Conservation (phyloP, 2,329 filamentous ascomycete species). For the Verticillium albo-atrum region DNA sequence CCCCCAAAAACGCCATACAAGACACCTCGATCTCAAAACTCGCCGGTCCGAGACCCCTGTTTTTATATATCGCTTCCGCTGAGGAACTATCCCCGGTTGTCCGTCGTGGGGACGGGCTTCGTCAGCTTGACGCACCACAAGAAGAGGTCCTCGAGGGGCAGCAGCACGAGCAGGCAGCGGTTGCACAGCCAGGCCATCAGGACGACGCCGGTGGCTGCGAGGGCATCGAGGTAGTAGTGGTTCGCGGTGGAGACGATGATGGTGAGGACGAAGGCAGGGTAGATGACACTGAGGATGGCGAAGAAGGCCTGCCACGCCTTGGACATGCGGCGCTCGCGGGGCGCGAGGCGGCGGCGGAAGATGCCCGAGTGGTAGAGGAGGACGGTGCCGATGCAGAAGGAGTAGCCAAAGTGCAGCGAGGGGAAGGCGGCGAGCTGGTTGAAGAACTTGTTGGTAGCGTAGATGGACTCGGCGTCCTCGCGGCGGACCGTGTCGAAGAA, state of each 20-base stretch:
- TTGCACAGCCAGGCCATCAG: constrained; percentile 52
- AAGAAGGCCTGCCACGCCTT: constrained; percentile 22
- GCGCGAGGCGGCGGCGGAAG: constrained; percentile 25
- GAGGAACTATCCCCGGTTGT: constrained; percentile 8
- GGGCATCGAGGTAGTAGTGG: constrained; percentile 61
- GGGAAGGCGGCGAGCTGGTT: constrained; percentile 57
- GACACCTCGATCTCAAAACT: background rate
- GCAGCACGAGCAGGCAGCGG: constrained; percentile 50
- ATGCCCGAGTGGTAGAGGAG: constrained; percentile 48
- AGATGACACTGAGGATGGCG: constrained; percentile 38
- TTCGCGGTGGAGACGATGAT: constrained; percentile 60
- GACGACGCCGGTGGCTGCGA: constrained; percentile 59
- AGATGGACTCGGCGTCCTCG: constrained; percentile 51
- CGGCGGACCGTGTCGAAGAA: constrained; percentile 59
- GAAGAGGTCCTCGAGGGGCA: constrained; percentile 62
- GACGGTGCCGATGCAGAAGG: constrained; percentile 49
- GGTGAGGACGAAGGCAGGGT: constrained; percentile 48
- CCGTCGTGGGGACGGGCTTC: constrained; percentile 54
- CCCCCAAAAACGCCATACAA: background rate
- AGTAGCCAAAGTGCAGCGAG: constrained; percentile 52
- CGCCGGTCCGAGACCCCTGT: background rate
- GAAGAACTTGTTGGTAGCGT: constrained; percentile 57
- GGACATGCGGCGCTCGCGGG: constrained; percentile 21
- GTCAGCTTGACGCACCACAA: constrained; percentile 58
- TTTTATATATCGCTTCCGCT: too few species aligned